These are phyloP conservation scores for Tardiomyces depauwii DNA, from an alignment of 1,139 yeast genomes.

Conservation along the genomic window DNA sequence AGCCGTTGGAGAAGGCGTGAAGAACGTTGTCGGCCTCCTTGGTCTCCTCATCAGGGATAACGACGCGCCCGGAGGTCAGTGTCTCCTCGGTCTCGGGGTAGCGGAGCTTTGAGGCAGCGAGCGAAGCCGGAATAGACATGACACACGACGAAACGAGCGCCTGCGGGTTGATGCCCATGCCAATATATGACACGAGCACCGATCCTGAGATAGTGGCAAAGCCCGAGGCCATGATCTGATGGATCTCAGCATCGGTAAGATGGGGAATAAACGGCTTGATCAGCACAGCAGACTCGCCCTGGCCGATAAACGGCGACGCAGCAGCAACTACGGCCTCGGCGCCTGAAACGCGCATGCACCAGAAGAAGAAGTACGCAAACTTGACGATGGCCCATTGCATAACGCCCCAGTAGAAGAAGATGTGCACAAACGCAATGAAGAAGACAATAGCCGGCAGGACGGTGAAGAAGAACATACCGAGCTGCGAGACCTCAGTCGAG, in stretches of 20 bases:
- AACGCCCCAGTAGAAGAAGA: conserved; percentile 49
- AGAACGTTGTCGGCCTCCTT: conserved; percentile 44
- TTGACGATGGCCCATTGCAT: conserved; percentile 54
- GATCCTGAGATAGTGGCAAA: conserved; percentile 61
- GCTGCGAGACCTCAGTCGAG: conserved; percentile 29
- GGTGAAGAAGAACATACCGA: conserved; percentile 43
- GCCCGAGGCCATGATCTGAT: conserved; percentile 56
- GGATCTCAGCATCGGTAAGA: conserved; percentile 52
- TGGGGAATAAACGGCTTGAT: conserved; percentile 52
- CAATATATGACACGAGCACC: conserved; percentile 53
- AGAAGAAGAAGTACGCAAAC: conserved; percentile 49
- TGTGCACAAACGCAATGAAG: conserved; percentile 54
- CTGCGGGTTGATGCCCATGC: conserved; percentile 53
- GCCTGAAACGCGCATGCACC: conserved; percentile 52
- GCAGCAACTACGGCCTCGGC: conserved; percentile 63
- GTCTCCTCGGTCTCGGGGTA: conserved; percentile 52
- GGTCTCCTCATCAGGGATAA: conserved; percentile 36
- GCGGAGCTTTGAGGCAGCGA: conserved; percentile 53
- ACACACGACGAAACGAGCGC: conserved; percentile 59
- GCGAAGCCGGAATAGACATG: conserved; percentile 60
- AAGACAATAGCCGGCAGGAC: conserved; percentile 55
- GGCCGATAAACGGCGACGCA: conserved; percentile 60
- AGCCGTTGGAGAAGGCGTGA: conserved; percentile 56
- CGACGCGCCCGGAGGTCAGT: conserved; percentile 39
- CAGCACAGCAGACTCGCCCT: conserved; percentile 56